Conservation (phyloP, 768 basidiomycete genomes). For the Mycena metata region DNA sequence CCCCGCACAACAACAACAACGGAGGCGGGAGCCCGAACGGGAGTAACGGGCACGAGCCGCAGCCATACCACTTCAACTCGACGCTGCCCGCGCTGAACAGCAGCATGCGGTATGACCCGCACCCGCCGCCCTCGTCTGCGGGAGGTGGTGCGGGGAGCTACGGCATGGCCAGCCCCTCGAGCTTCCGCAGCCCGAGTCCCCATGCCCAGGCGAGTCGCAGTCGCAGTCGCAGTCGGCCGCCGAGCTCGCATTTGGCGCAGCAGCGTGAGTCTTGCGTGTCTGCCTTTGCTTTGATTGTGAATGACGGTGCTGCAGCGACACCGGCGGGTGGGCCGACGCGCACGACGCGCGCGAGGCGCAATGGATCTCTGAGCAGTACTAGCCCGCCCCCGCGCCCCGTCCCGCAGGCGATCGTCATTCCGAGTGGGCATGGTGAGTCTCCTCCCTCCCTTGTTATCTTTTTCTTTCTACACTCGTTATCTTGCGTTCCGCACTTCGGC, state of each 20-base stretch:
- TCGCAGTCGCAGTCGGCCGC: conserved; percentile 46
- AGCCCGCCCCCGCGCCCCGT: conserved; percentile 63
- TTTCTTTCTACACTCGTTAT: too few relatives aligned
- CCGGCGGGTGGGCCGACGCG: conserved; percentile 64
- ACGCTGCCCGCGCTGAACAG: conserved; percentile 67
- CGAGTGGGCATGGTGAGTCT: conserved; percentile 39
- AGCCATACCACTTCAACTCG: conserved; percentile 59
- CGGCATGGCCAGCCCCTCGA: conserved; percentile 40
- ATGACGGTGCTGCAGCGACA: conserved; percentile 8
- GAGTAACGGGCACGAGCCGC: conserved; percentile 38
- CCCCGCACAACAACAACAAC: conserved; percentile 25
- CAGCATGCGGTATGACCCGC: conserved; percentile 64
- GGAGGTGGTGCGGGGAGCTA: conserved; percentile 13
- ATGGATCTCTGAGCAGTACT: conserved; percentile 71
- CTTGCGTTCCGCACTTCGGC: too few relatives aligned
- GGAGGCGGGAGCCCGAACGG: conserved; percentile 3
- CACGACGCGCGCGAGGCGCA: conserved; percentile 68
- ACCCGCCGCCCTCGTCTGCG: conserved; percentile 48
- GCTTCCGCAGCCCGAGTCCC: conserved; percentile 46
- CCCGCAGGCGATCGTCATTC: conserved; percentile 82
- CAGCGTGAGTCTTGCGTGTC: conserved; percentile 5
- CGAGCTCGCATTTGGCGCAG: conserved; percentile 18
- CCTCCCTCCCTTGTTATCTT: too few relatives aligned
- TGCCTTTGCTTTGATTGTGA: too few relatives aligned
- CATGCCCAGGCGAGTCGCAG: conserved; percentile 38